These are phyloP conservation scores for Colletotrichum salicis DNA, from an alignment of 2,329 filamentous ascomycete genomes.

Conservation along the genomic window DNA sequence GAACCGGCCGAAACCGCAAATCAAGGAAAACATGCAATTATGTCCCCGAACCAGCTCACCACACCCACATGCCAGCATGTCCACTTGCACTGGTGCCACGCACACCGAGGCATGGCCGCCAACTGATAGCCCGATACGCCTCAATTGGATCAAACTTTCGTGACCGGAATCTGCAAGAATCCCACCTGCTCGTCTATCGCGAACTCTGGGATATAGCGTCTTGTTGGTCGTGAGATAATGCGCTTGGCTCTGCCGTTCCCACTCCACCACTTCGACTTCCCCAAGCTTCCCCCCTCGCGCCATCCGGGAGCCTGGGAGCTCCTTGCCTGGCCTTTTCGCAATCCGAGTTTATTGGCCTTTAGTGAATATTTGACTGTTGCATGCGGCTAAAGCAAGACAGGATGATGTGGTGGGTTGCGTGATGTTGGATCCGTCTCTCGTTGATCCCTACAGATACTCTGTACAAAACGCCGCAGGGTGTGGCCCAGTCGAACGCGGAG, in stretches of 20 bases:
- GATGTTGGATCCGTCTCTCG: conserved; percentile 2
- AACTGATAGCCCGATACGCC: conserved; percentile 4
- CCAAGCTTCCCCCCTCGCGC: conserved; percentile 1
- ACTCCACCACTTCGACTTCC: conserved; percentile 1
- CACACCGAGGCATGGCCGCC: neutral
- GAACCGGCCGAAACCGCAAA: neutral
- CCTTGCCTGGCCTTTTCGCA: neutral
- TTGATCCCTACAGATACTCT: neutral
- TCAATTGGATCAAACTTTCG: conserved; percentile 24
- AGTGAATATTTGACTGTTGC: neutral
- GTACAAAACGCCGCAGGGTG: conserved; percentile 1
- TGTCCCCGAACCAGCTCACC: conserved; percentile 22
- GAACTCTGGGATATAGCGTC: conserved; percentile 2
- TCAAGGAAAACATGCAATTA: conserved; percentile 15
- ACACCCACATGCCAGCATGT: neutral
- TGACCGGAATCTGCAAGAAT: conserved; percentile 24
- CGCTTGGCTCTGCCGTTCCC: conserved; percentile 9
- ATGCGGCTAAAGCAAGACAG: conserved; percentile 30
- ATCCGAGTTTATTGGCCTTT: neutral
- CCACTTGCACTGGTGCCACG: conserved; percentile 13
- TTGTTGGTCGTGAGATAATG: conserved; percentile 9
- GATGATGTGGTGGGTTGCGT: conserved; percentile 10
- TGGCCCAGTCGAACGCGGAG: conserved; percentile 5
- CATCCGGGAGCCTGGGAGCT: conserved; percentile 7
- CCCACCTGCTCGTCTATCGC: conserved; percentile 18